Evolutionary conservation across 305 asterid species (phyloP).

Genomic region (Petunia hybrid): DNA sequence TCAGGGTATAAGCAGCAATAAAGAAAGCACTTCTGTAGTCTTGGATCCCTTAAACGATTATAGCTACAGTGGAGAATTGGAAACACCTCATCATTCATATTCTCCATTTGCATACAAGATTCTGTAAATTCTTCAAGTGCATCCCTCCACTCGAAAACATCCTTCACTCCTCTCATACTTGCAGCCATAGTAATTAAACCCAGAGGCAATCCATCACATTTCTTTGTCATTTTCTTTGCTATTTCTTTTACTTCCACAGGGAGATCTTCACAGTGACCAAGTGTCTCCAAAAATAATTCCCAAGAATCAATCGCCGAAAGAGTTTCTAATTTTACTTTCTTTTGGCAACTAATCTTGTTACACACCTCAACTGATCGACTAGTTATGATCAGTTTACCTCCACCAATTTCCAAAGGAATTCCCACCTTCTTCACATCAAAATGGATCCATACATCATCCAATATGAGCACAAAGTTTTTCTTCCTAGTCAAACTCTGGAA

Average conservation of each 20-base stretch:
- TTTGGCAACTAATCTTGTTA: slow-evolving; percentile 36
- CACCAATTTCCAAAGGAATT: slow-evolving; percentile 20
- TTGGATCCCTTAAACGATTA: slow-evolving; percentile 25
- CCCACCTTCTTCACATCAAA: slow-evolving; percentile 19
- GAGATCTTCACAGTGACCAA: background rate
- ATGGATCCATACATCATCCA: slow-evolving; percentile 31
- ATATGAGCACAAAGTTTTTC: slow-evolving; percentile 16
- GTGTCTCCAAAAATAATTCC: slow-evolving; percentile 35
- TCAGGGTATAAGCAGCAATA: slow-evolving; percentile 38
- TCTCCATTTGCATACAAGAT: slow-evolving; percentile 31
- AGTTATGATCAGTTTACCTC: slow-evolving; percentile 35
- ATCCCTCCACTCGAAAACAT: slow-evolving; percentile 35
- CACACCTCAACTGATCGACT: slow-evolving; percentile 42
- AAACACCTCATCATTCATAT: slow-evolving; percentile 29
- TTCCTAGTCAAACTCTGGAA: background rate
- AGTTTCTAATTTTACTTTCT: slow-evolving; percentile 26
- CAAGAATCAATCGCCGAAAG: slow-evolving; percentile 38
- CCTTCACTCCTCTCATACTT: slow-evolving; percentile 36
- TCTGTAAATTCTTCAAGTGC: slow-evolving; percentile 29
- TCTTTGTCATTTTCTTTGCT: slow-evolving; percentile 23
- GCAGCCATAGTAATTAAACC: slow-evolving; percentile 37
- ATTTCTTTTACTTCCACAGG: background rate
- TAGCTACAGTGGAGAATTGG: slow-evolving; percentile 31
- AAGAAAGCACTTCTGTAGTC: slow-evolving; percentile 33
- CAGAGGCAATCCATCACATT: slow-evolving; percentile 35